Base-by-base conservation (phyloP, 2,329 filamentous ascomycete species). In the Fusarium sacchari region DNA sequence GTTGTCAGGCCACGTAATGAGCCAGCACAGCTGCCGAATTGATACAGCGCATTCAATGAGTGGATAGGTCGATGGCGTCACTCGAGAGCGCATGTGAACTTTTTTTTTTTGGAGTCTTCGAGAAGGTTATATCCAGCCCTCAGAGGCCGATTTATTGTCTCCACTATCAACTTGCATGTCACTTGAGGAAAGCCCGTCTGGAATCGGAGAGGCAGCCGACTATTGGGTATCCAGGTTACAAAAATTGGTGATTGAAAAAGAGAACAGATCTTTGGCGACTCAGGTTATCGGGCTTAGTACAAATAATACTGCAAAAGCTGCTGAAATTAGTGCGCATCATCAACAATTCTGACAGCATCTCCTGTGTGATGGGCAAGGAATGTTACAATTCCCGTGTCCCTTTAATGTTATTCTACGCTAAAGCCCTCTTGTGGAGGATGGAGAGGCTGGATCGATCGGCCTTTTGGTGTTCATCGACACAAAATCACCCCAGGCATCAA, bases 401-500 rank as follows among this genome's bases (percentile, higher is more conserved):
- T 32, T 24, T 9, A 22, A 28, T 39, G 15, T 39, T 14, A 5
- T 22, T 4, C 22, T 30, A 28, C 42, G 24, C 32, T 59, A 50
- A 36, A 11, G 8, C 6, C 9, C 32, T 13, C 17, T 20, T 36
- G 22, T 42, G 42, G 47, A 42, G 49, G 60, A 14, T 65, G 13
- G 17, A 1, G 17, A n/a, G 26, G 37, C 6, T 24, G 12, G 20
- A 24, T 32, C 17, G 60, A 66, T 66, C 63, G 60, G 32, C 49
- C 9, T 65, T 65, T 66, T 65, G 63, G 60, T 49, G 32, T 24
- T 40, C 40, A 66, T 66, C 60, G 63, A n/a, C 30, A 49, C 26
- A 3, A 24, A 47, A 47, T 20, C n/a, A 22, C 20, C 44, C 26
- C 20, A 47, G 26, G 9, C 44, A 22, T 47, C 20, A 28, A 47